Conservation (phyloP, 1,284 basidiomycete species). For the Fistulinella staudtii region DNA sequence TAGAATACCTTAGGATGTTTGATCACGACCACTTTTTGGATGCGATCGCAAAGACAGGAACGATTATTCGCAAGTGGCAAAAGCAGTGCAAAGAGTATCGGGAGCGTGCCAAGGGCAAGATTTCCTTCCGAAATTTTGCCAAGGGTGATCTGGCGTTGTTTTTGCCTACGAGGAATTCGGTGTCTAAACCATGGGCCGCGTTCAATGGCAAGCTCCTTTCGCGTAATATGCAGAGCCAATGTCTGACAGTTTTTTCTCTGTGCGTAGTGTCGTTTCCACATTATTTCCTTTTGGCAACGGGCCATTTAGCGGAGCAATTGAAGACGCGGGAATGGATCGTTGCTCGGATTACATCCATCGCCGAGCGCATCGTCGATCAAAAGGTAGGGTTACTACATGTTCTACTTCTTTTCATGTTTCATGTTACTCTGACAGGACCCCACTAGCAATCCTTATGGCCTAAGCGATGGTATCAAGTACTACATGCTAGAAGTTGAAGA, state of each 20-base stretch:
- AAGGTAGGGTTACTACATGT: conserved; percentile 47
- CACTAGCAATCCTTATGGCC: conserved; percentile 69
- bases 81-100: conserved; percentile 94
- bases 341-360: conserved; percentile 85
- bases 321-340: conserved; percentile 92
- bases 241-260: no score
- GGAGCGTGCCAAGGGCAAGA: conserved; percentile 89
- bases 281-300: conserved; percentile 90
- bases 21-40: conserved; percentile 85
- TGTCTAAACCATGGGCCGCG: conserved; percentile 93
- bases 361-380: conserved; percentile 78
- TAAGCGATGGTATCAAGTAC: conserved; percentile 89
- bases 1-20: conserved; percentile 67
- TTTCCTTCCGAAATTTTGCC: conserved; percentile 89
- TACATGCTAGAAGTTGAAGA: conserved; percentile 93
- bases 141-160: conserved; percentile 95
- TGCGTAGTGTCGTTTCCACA: conserved; percentile 88
- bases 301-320: conserved; percentile 79
- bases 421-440: conserved; percentile 49
- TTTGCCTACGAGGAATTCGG: conserved; percentile 89
- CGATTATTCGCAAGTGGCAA: conserved; percentile 91
- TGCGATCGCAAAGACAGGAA: conserved; percentile 73
- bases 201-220: conserved; percentile 70
- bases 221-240: not conserved
- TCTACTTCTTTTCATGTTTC: conserved; percentile 5